These are phyloP conservation scores for Beauveria bassiana DNA, from an alignment of 2,329 filamentous ascomycete species.

Conservation along the genomic window DNA sequence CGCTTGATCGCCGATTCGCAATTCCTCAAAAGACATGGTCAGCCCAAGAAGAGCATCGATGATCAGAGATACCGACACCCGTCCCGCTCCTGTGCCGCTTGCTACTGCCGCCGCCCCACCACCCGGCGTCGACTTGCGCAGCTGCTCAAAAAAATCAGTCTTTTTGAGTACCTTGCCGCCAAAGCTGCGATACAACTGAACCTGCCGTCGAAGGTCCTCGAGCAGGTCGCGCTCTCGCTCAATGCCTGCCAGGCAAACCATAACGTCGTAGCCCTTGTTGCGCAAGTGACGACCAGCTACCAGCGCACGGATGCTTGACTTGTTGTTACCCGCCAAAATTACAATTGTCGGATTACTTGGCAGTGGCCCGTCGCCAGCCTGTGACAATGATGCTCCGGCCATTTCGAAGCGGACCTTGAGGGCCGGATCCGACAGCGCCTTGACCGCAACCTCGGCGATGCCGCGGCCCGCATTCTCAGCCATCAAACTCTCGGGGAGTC, in stretches of 20 bases:
- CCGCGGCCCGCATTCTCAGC: slow-evolving; percentile 85
- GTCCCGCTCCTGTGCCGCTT: slow-evolving; percentile 41
- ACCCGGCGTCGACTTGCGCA: slow-evolving; percentile 37
- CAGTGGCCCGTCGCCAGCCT: slow-evolving; percentile 18
- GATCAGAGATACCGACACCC: slow-evolving; percentile 64
- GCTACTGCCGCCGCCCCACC: slow-evolving; percentile 17
- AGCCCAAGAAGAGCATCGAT: slow-evolving; percentile 84
- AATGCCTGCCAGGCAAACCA: slow-evolving; percentile 76
- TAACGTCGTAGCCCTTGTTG: slow-evolving; percentile 72
- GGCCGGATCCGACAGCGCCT: slow-evolving; percentile 55
- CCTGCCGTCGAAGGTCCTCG: slow-evolving; percentile 71
- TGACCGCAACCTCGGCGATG: slow-evolving; percentile 75
- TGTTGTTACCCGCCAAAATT: slow-evolving; percentile 92
- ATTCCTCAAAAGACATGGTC: slow-evolving; percentile 80
- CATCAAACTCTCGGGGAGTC: slow-evolving; percentile 82
- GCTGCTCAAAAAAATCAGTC: slow-evolving; percentile 51
- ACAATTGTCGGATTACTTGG: slow-evolving; percentile 43
- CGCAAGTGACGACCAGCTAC: slow-evolving; percentile 80
- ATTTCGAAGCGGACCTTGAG: slow-evolving; percentile 45
- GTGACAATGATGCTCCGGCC: slow-evolving; percentile 29
- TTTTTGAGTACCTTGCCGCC: slow-evolving; percentile 65
- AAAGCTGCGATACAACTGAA: slow-evolving; percentile 76
- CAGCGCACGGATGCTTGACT: slow-evolving; percentile 75
- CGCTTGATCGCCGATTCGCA: slow-evolving; percentile 73
- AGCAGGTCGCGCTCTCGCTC: slow-evolving; percentile 76